These are phyloP conservation scores for Thielaviopsis ethacetica DNA, from an alignment of 2,329 filamentous ascomycete genomes.

Conservation along the genomic window DNA sequence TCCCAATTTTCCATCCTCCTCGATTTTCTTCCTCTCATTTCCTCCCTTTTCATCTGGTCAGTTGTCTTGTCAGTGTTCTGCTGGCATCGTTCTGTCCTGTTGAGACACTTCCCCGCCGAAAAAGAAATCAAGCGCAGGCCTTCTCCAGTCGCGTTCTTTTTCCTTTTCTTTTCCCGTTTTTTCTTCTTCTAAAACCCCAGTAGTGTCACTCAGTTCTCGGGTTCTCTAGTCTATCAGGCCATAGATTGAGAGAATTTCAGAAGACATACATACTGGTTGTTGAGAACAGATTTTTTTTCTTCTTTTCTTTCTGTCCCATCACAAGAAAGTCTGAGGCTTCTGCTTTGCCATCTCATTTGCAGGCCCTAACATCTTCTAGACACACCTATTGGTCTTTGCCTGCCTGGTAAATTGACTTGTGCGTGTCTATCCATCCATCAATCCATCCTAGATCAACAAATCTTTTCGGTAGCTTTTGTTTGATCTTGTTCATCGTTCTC, in stretches of 20 bases:
- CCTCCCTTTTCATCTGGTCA: conserved; percentile 10
- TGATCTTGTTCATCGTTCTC: not conserved
- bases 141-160: conserved; percentile 7
- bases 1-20: conserved; percentile 6
- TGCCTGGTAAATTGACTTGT: not conserved
- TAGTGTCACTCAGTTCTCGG: not conserved
- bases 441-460: not conserved
- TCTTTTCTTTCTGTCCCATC: conserved; percentile 6
- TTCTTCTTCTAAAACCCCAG: not conserved
- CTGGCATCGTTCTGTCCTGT: conserved; percentile 13
- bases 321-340: not conserved
- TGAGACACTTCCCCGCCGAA: conserved; percentile 8
- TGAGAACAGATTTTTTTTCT: conserved; percentile 1
- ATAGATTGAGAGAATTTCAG: conserved; percentile 9
- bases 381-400: not conserved
- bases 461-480: not conserved
- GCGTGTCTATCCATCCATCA: not conserved
- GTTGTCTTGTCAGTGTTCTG: conserved; percentile 13
- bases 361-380: not conserved
- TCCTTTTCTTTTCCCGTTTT: conserved; percentile 6
- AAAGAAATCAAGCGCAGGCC: conserved; percentile 9
- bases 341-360: not conserved
- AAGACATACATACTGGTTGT: not conserved
- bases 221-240: conserved; percentile 12
- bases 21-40: conserved; percentile 9